phyloP scores from a whole-genome alignment of 2,329 filamentous ascomycete species.

The Aspergillus uvarum region DNA sequence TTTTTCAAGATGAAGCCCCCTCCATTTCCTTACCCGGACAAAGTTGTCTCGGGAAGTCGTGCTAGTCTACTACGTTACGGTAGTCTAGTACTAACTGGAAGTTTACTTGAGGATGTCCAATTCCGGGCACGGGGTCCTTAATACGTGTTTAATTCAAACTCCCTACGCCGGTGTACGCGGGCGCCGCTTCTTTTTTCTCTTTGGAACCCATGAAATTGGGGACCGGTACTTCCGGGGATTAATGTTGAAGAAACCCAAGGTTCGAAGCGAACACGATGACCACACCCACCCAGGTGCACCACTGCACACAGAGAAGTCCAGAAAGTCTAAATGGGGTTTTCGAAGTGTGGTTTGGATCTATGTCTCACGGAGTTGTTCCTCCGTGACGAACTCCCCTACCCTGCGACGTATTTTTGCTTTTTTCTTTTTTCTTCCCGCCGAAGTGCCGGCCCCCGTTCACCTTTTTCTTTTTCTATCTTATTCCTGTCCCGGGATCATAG shows the following conservation, averaged over 20 bases:
- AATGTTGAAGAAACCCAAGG: neutral
- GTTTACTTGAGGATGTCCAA: neutral
- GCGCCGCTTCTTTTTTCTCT: too few relatives aligned
- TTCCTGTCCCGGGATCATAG: neutral
- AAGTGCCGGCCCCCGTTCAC: too few relatives aligned
- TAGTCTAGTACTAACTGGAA: too few relatives aligned
- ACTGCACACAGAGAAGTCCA: neutral
- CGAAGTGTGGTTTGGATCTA: neutral
- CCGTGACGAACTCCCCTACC: neutral
- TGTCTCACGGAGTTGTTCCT: neutral
- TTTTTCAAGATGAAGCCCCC: too few relatives aligned
- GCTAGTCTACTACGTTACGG: neutral
- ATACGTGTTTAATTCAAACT: slow-evolving; percentile 1
- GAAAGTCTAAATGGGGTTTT: neutral
- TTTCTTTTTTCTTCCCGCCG: neutral
- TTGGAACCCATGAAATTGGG: neutral
- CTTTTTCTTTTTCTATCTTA: too few relatives aligned
- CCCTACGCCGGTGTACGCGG: too few relatives aligned
- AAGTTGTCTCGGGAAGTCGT: neutral
- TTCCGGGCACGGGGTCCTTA: neutral
- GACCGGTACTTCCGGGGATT: neutral
- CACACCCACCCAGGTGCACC: neutral
- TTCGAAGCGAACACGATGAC: neutral
- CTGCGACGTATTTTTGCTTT: neutral
- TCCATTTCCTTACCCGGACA: neutral